Conservation (phyloP, 2,329 filamentous ascomycete species). For the Cercospora sp. region DNA sequence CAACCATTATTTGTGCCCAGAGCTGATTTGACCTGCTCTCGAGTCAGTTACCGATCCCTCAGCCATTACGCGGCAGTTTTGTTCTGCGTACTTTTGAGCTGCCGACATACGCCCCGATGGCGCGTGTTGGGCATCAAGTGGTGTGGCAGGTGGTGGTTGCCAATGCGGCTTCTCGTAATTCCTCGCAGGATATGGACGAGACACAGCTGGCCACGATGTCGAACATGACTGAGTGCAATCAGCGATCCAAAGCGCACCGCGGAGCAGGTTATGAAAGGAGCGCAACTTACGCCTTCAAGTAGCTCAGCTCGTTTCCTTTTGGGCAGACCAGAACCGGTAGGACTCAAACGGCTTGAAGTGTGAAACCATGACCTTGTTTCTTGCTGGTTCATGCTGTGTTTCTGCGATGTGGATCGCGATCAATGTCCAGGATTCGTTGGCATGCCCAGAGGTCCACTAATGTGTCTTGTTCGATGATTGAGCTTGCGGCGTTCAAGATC, state of each 20-base stretch:
- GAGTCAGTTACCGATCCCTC: neutral
- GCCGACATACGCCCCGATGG: neutral
- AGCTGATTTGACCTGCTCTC: conserved; percentile 1
- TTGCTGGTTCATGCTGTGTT: neutral
- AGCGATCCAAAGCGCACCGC: neutral
- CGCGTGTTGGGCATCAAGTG: neutral
- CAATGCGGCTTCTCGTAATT: neutral
- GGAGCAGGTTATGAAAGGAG: neutral
- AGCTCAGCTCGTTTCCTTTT: neutral
- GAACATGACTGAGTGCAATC: neutral
- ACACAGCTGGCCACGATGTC: neutral
- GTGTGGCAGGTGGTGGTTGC: neutral
- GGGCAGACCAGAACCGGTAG: neutral
- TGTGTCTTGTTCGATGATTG: neutral
- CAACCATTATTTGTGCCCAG: conserved; percentile 12
- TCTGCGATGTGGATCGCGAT: neutral
- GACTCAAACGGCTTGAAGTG: neutral
- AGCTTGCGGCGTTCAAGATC: neutral
- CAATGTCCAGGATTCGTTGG: neutral
- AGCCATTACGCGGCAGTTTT: neutral
- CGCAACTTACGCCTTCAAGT: neutral
- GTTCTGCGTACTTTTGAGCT: conserved; percentile 1
- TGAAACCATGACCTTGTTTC: neutral
- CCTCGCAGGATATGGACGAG: neutral
- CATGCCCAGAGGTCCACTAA: neutral